Evolutionary conservation across 345 rosid species (phyloP).

Genomic region (Kernera saxatilis): DNA sequence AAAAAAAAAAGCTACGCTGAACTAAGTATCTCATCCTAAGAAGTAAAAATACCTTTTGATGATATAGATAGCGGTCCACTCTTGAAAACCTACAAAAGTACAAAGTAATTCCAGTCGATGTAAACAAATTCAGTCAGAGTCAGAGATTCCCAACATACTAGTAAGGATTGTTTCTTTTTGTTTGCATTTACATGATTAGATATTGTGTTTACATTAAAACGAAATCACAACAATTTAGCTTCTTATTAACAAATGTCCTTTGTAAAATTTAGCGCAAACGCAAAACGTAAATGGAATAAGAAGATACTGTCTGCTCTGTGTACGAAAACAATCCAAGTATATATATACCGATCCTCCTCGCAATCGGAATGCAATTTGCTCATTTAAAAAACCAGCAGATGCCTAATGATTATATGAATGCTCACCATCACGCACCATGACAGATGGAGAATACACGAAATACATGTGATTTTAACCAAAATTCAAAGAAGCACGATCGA

Average conservation of each 20-base stretch:
- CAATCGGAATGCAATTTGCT: not conserved
- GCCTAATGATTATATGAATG: not conserved
- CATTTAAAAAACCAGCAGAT: not conserved
- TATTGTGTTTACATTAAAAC: not conserved
- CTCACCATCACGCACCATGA: not conserved
- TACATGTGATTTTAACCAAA: not conserved
- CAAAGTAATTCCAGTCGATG: not conserved
- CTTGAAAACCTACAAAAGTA: slow-evolving; percentile 61
- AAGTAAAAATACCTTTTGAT: slow-evolving; percentile 57
- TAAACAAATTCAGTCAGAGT: not conserved
- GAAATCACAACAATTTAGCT: not conserved
- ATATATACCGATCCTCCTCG: not conserved
- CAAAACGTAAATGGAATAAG: not conserved
- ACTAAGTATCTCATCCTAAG: not conserved
- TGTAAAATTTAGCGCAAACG: not conserved
- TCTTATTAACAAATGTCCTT: not conserved
- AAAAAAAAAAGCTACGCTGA: not conserved
- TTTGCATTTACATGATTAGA: not conserved
- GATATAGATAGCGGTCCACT: slow-evolving; percentile 79
- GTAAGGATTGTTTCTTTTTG: not conserved
- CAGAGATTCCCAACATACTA: not conserved
- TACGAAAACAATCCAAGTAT: not conserved
- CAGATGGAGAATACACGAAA: not conserved
- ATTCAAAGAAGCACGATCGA: not conserved
- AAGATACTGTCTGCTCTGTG: not conserved